Evolutionary conservation across 2,329 filamentous ascomycete genomes (phyloP), one percentile per base, ranked within the genome.

Genomic region (Colletotrichum kahawae): DNA sequence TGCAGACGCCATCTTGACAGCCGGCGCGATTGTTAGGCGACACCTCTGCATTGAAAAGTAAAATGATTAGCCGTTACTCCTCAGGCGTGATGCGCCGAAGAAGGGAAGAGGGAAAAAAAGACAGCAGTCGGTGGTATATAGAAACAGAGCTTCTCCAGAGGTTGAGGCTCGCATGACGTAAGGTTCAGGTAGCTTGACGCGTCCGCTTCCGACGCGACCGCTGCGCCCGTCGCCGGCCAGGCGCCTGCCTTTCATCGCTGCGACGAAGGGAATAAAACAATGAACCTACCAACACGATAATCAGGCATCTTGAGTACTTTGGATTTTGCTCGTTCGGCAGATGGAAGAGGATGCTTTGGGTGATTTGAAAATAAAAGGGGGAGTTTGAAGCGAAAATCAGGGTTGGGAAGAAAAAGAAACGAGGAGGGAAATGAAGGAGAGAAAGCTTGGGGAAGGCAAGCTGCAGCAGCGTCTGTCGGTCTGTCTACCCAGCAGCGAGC

Each of bases 1-100:
- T 95, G 89, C 96, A 98, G 77, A 92, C 88, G 7, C 87, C 88
- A 81, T 93, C 93, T 77, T 92, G 89, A 86, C 96, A 98, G 66
- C 87, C 91, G 68, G 96, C 95, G 74, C 95, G 93, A 79, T 89
- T 91, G 82, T 90, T 93, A 60, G 88, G 85, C n/a, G 94, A 91
- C 36, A 93, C 79, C 83, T 98, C 95, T 97, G 80, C n/a, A 34
- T 31, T 21, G 57, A 31, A 34, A 21, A 63, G 36, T 36, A 70
- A 78, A 75, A 36, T 31, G 7, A 8, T 75, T 14, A 74, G 69
- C 33, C 51, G 24, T 21, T 24, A 21, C 36, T 16, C 24, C 24
- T 27, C 24, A 16, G 13, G 13, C 21, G n/a, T 34, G 60, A 33
- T 43, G n/a, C 31, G 14, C 21, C n/a, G 48, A 67, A 48, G n/a